phyloP scores from a whole-genome alignment of 2,329 filamentous ascomycete genomes.

The Didymosphaeria variabile region DNA sequence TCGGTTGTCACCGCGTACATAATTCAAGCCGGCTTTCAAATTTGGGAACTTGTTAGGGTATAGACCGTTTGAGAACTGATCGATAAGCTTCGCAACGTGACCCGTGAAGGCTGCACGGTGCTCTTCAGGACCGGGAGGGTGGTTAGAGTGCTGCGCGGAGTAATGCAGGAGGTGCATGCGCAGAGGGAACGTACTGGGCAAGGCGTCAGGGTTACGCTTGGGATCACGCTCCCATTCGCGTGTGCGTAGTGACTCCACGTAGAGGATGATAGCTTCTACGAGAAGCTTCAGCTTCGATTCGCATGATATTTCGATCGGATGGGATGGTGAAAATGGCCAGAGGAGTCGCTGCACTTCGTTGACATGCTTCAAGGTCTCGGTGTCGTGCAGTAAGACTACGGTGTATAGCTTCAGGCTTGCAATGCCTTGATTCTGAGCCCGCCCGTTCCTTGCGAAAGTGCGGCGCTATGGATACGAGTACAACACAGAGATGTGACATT shows the following conservation, averaged over 20 bases:
- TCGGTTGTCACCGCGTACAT: constrained; percentile 19
- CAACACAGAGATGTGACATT: background rate
- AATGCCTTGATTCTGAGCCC: constrained; percentile 25
- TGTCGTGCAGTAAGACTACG: constrained; percentile 21
- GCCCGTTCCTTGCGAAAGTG: background rate
- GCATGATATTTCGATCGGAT: constrained; percentile 24
- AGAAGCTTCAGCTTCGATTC: constrained; percentile 19
- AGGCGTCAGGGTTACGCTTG: constrained; percentile 23
- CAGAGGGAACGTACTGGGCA: constrained; percentile 37
- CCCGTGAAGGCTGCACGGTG: constrained; percentile 30
- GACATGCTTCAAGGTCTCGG: constrained; percentile 4
- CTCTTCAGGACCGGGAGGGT: constrained; percentile 13
- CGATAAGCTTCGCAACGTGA: constrained; percentile 23
- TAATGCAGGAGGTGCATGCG: constrained; percentile 39
- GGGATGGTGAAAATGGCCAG: background rate
- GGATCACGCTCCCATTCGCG: constrained; percentile 34
- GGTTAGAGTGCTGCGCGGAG: constrained; percentile 17
- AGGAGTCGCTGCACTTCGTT: constrained; percentile 7
- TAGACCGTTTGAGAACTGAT: constrained; percentile 24
- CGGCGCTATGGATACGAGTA: background rate
- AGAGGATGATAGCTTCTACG: constrained; percentile 29
- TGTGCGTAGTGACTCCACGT: constrained; percentile 32
- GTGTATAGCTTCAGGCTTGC: constrained; percentile 31
- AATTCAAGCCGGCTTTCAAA: constrained; percentile 18
- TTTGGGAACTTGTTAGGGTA: constrained; percentile 29